Evolutionary conservation across 208 protist species (phyloP).

Genomic region (Wallacemonas rigidus): DNA sequence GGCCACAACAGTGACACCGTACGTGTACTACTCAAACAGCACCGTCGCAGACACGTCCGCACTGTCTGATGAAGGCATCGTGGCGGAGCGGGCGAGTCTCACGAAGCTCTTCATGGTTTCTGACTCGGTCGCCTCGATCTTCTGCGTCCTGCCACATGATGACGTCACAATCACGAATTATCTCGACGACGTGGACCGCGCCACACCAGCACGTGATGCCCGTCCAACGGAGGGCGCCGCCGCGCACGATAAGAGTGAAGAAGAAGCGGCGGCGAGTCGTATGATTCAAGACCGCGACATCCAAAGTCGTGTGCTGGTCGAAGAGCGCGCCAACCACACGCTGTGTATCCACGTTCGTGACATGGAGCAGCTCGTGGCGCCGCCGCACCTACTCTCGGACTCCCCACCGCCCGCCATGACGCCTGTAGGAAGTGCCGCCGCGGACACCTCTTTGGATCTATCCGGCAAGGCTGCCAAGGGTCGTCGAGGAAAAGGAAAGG

Average conservation of each 20-base stretch:
- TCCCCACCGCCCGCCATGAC: neutral
- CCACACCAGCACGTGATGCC: conserved; percentile 11
- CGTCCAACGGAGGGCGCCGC: neutral
- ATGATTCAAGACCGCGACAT: conserved; percentile 36
- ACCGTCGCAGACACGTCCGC: conserved; percentile 15
- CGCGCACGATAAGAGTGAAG: neutral
- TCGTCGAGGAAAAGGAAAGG: neutral
- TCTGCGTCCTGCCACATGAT: conserved; percentile 50
- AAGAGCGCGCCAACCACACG: conserved; percentile 66
- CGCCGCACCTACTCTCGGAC: conserved; percentile 44
- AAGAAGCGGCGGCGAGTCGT: conserved; percentile 9
- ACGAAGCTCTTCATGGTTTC: conserved; percentile 87
- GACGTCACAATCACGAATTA: conserved; percentile 47
- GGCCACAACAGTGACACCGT: conserved; percentile 4
- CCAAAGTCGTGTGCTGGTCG: conserved; percentile 55
- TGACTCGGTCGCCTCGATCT: conserved; percentile 71
- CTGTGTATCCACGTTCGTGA: conserved; percentile 82
- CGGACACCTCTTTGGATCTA: neutral
- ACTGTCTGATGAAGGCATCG: conserved; percentile 49
- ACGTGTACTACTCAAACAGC: conserved; percentile 40
- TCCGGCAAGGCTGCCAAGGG: neutral
- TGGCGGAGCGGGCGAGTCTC: conserved; percentile 73
- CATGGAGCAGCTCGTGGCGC: conserved; percentile 80
- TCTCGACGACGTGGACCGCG: conserved; percentile 60
- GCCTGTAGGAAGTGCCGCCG: neutral